phyloP scores from a whole-genome alignment of 345 rosid genomes.

The Ceriops zippeliana region DNA sequence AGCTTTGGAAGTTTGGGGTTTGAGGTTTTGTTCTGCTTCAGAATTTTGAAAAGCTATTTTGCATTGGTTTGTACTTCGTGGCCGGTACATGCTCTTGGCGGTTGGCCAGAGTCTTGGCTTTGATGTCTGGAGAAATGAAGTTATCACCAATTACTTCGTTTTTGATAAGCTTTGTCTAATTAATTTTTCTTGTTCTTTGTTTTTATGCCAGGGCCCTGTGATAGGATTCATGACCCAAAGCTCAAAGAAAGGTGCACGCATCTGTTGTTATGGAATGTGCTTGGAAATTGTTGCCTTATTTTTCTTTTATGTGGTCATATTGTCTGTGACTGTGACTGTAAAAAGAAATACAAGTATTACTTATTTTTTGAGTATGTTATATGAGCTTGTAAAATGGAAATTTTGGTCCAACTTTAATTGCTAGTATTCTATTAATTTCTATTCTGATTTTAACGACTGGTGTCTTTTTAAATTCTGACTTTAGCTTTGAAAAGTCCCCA shows the following conservation, averaged over 20 bases:
- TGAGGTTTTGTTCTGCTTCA: no score
- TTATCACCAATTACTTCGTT: not conserved
- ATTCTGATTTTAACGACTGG: not conserved
- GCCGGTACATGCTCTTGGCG: no score
- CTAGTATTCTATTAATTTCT: no score
- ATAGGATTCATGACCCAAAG: conserved; percentile 87
- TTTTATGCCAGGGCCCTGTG: conserved; percentile 66
- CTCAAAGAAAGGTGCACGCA: conserved; percentile 74
- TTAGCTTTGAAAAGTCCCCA: conserved; percentile 85
- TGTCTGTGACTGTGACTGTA: no score
- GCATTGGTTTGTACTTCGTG: no score
- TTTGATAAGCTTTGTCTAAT: not conserved
- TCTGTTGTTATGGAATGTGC: not conserved
- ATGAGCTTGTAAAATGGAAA: no score
- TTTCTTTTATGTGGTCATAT: not conserved
- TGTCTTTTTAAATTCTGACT: conserved; percentile 15
- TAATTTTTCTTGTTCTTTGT: not conserved
- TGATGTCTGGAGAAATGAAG: not conserved
- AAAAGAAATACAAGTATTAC: no score
- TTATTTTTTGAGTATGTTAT: no score
- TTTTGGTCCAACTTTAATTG: no score
- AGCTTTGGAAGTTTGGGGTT: no score
- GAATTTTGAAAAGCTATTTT: no score
- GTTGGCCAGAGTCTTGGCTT: not conserved
- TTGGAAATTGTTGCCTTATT: not conserved